Conservation (phyloP, 176 grass and related monocot genomes). For the Ampelocalamus luodianensis region DNA sequence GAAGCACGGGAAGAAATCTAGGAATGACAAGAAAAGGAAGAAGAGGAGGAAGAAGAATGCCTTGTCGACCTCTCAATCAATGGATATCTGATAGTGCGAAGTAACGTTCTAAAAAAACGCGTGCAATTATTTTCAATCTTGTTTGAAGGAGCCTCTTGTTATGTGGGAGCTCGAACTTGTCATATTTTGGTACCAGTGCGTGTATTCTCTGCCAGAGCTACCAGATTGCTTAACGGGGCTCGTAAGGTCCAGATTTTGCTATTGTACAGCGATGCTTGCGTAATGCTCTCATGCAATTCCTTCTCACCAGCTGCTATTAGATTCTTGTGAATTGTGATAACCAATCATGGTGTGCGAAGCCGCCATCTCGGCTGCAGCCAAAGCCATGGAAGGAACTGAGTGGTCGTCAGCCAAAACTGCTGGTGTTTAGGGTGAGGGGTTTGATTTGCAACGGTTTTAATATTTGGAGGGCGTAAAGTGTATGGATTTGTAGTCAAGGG, state of each 20-base stretch:
- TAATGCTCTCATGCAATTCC: neutral
- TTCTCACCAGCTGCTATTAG: neutral
- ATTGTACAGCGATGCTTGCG: neutral
- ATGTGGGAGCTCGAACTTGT: neutral
- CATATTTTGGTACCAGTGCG: neutral
- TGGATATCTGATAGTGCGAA: slow-evolving; percentile 50
- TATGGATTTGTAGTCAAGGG: no score
- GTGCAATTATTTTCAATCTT: neutral
- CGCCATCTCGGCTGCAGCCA: neutral
- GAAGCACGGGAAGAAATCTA: slow-evolving; percentile 30
- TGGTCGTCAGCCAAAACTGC: no score
- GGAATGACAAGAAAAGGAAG: slow-evolving; percentile 45
- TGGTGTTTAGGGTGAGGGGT: no score
- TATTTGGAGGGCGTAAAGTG: no score
- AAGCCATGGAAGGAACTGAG: neutral
- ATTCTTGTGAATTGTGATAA: neutral
- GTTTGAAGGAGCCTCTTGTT: neutral
- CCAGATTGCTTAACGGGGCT: neutral
- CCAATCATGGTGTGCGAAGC: neutral
- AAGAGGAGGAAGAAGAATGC: slow-evolving; percentile 7
- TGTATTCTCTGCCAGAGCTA: neutral
- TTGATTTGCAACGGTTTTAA: neutral
- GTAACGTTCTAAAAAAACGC: neutral
- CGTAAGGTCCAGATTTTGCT: neutral
- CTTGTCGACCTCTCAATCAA: slow-evolving; percentile 29